Evolutionary conservation across 257 asterid species (phyloP), one percentile per base, ranked within the genome.

Genomic region (Solanum acaule): DNA sequence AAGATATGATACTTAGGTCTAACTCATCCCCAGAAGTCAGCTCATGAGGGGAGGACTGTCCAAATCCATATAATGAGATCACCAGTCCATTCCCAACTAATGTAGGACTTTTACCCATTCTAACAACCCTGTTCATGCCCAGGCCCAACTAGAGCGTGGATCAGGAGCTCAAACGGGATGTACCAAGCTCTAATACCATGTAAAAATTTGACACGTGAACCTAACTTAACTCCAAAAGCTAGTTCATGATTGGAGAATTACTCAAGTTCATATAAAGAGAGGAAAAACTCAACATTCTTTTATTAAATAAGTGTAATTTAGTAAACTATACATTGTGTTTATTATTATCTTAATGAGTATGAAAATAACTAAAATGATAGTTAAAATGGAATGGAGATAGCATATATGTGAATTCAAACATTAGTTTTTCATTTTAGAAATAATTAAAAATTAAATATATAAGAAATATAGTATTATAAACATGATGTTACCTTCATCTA

Each of bases 1-100:
- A 12, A 44, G 22, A 49, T 1, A 52, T 52, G 9, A 52, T 52
- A 52, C 3, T 6, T 16, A 0, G 1, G 0, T 6, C 10, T 52
- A 16, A 18, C 63, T 16, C 23, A 52, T 15, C 3, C 0, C 4
- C 63, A 52, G 0, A 52, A 52, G 8, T 52, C 16, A 49, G 0
- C 61, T 16, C 63, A 52, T 52, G 23, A 44, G 52, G 18, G 16
- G 52, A 44, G 0, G 18, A 44, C 0, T 44, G 16, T 4, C 18
- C 6, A 44, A 44, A 13, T 44, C 2, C 18, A 44, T 44, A 12
- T 49, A 15, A 15, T 0, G 61, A 49, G 23, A 49, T 49, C 61
- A 52, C 0, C 0, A 6, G 2, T 16, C 10, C 23, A 52, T 52
- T 52, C 2, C 63, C 63, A 52, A 52, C 0, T 52, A 52, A 44